phyloP scores from a whole-genome alignment of 139 green algal genomes.

The Chlorella sp. region DNA sequence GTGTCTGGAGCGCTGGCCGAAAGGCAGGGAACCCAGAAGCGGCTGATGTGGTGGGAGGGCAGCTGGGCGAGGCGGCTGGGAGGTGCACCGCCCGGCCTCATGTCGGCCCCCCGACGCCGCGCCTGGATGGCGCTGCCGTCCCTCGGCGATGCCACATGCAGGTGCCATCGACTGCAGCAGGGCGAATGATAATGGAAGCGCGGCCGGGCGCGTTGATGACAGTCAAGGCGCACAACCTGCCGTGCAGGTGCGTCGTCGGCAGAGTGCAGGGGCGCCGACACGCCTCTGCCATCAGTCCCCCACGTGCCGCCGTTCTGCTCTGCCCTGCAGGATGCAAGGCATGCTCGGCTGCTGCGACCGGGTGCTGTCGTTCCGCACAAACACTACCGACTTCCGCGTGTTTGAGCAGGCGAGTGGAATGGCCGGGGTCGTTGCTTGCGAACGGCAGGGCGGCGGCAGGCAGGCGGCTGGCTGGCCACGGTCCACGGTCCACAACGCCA shows the following conservation, averaged over 20 bases:
- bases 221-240: not conserved
- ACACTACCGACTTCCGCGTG: constrained; percentile 7
- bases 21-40: no score
- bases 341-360: constrained; percentile 14
- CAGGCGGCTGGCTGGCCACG: not conserved
- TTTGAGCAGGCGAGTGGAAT: constrained; percentile 3
- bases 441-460: not conserved
- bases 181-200: no score
- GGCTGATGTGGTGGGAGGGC: no score
- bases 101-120: no score
- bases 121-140: no score
- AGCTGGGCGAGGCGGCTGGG: no score
- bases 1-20: no score
- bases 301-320: not conserved
- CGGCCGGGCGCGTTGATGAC: no score
- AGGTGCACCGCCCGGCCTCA: no score
- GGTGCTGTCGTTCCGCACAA: not conserved
- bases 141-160: no score
- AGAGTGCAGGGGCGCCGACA: not conserved
- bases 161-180: no score
- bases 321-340: not conserved
- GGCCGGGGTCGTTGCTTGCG: not conserved
- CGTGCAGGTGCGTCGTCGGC: not conserved
- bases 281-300: not conserved
- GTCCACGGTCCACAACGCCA: not conserved